A percentile compares a stretch with the other conserved stretches of the same genome.
Evolutionary conservation across 305 asterid genomes (phyloP).

Genomic region (Salvia sclarea): DNA sequence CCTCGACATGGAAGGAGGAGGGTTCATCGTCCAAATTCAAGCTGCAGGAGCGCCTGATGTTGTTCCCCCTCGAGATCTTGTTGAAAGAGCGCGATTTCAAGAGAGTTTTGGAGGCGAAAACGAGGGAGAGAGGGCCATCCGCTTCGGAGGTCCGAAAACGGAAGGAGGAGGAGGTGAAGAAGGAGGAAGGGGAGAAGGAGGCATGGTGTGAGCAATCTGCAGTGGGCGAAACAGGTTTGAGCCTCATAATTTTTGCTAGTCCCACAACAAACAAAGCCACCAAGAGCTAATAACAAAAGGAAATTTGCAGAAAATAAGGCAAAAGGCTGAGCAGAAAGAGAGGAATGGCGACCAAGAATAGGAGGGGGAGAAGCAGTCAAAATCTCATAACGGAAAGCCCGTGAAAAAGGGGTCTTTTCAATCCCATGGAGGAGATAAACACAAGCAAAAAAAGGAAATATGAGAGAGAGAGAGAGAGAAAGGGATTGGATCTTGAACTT

Average conservation of each 20-base stretch:
- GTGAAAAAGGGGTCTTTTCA: constrained; percentile 41
- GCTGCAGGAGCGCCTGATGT: constrained; percentile 42
- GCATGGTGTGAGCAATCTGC: constrained; percentile 40
- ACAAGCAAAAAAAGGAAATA: not conserved
- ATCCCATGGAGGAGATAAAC: constrained; percentile 26
- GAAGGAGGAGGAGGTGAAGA: constrained; percentile 29
- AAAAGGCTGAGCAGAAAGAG: constrained; percentile 32
- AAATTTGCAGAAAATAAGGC: constrained; percentile 23
- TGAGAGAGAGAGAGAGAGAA: constrained; percentile 19
- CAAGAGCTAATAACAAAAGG: constrained; percentile 18
- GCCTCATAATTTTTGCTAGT: constrained; percentile 43
- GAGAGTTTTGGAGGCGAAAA: constrained; percentile 31
- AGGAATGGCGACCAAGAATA: constrained; percentile 31
- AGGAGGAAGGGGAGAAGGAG: constrained; percentile 25
- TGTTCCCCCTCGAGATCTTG: constrained; percentile 31
- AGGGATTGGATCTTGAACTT: constrained; percentile 32
- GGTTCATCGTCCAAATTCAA: constrained; percentile 45
- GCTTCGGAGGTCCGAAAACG: constrained; percentile 27
- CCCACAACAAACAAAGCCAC: constrained; percentile 25
- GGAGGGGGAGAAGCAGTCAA: constrained; percentile 37
- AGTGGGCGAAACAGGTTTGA: constrained; percentile 41
- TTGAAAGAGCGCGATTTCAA: constrained; percentile 37
- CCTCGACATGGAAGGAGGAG: constrained; percentile 22
- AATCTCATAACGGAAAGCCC: constrained; percentile 41
- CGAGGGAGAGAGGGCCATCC: constrained; percentile 24